Evolutionary conservation across 176 grass and related monocot species (phyloP).

Genomic region (Oryza meridionalis): DNA sequence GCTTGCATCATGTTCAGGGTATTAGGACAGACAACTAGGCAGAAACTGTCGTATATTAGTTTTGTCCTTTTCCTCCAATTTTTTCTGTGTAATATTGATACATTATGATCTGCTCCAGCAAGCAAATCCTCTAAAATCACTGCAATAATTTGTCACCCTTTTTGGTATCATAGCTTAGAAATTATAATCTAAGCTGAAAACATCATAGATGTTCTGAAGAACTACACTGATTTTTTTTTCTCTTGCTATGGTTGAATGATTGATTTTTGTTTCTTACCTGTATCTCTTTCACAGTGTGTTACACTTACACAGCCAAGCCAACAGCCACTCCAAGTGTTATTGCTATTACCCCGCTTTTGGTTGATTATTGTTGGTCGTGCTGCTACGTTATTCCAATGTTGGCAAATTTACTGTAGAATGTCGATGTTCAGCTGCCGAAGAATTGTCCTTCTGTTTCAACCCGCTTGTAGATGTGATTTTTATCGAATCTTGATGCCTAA

Average conservation of each 20-base stretch:
- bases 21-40: background rate
- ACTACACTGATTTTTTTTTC: background rate
- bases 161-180: background rate
- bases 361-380: background rate
- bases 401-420: background rate
- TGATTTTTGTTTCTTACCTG: constrained; percentile 1
- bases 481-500: background rate
- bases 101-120: background rate
- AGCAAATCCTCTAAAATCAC: background rate
- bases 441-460: background rate
- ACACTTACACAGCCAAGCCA: constrained; percentile 18
- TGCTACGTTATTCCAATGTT: constrained; percentile 17
- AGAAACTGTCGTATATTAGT: background rate
- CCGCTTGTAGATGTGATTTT: background rate
- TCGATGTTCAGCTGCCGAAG: background rate
- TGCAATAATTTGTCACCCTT: background rate
- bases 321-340: constrained; percentile 18
- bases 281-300: constrained; percentile 8
- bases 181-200: background rate
- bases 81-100: background rate
- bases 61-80: background rate
- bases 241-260: background rate
- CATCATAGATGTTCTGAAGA: background rate
- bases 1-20: background rate
- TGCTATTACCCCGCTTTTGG: constrained; percentile 9